Evolutionary conservation across 129 eudicot genomes (phyloP).

Genomic region (Saposhnikovia divaricata): DNA sequence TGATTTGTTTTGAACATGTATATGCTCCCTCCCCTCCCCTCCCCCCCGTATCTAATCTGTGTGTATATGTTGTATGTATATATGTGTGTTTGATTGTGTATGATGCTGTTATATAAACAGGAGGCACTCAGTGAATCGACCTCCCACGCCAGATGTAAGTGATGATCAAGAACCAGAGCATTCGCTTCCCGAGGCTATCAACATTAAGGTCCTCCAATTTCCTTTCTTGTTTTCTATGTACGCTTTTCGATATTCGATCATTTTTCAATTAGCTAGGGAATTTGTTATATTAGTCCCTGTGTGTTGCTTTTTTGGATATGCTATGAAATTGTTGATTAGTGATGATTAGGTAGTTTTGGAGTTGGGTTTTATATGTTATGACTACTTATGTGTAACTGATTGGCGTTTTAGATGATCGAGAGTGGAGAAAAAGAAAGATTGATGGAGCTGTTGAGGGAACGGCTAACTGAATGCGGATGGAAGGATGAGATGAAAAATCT

Average conservation of each 20-base stretch:
- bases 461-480: constrained; percentile 33
- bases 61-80: not conserved
- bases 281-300: not conserved
- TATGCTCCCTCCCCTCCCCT: not conserved
- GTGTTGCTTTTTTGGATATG: not conserved
- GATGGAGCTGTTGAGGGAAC: constrained; percentile 34
- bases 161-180: constrained; percentile 24
- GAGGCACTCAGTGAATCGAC: constrained; percentile 39
- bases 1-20: not conserved
- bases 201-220: constrained; percentile 17
- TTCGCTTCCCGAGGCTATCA: constrained; percentile 23
- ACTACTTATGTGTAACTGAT: not conserved
- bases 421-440: constrained; percentile 35
- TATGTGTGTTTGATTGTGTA: not conserved
- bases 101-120: constrained; percentile 15
- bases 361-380: not conserved
- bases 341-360: not conserved
- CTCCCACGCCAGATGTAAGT: constrained; percentile 27
- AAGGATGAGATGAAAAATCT: constrained; percentile 34
- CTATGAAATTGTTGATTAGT: not conserved
- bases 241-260: not conserved
- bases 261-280: not conserved
- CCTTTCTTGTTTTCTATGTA: not conserved
- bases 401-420: constrained; percentile 23
- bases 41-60: not conserved